Evolutionary conservation across 768 basidiomycete genomes (phyloP), one percentile per base, ranked within the genome.

Genomic region (Leucocoprinus birnbaumii): DNA sequence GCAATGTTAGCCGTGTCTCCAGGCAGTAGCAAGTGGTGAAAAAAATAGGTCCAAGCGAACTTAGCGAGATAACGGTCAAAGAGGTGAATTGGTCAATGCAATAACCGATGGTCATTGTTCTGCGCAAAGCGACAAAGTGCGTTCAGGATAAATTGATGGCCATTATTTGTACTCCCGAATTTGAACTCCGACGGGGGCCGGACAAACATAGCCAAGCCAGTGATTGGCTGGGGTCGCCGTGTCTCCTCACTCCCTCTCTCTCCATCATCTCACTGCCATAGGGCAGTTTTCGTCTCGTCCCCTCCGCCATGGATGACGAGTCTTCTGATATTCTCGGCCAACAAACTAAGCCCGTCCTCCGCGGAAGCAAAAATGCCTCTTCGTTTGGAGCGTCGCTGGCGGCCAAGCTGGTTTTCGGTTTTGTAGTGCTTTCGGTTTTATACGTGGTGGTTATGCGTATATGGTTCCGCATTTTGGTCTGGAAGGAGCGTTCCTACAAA

Each of bases 1-100:
- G 87, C 86, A 86, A 62, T 57, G 70, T 66, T 60, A 65, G 84
- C 87, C 77, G 70, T 89, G 87, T 87, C 74, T 80, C 87, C 80
- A 86, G 87, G 86, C 86, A 79, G 73, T 68, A 73, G 84, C 73
- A 74, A 74, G 85, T 88, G 87, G 87, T 65, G n/a, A n/a, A n/a
- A 56, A 27, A 54, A 62, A 18, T 52, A 53, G 61, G 59, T 53
- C 58, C 51, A 49, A 58, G 58, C 37, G 53, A 46, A 57, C 57
- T 53, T 55, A 62, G 34, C 52, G 31, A 18, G 31, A 16, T 48
- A 18, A 52, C 24, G 24, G 58, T 55, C 41, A 47, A 46, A 50
- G 31, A 59, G 16, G n/a, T 18, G 18, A 19, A 31, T 31, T 49
- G 16, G 34, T 18, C 19, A 44, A 44, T 52, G 19, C 42, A 31